Conservation (phyloP, 257 asterid species). For the Osmanthus fragrans region DNA sequence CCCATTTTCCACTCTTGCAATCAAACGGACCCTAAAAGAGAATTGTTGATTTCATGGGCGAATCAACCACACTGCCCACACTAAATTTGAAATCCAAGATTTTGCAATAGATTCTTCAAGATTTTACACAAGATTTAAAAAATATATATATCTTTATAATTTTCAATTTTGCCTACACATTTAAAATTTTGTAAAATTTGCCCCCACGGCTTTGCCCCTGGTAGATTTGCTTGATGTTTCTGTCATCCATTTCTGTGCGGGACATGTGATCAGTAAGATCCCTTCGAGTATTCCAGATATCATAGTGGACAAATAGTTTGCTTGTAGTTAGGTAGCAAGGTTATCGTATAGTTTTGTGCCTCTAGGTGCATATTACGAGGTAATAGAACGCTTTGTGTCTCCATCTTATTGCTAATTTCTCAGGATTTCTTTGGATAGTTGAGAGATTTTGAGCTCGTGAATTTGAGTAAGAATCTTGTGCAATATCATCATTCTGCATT, state of each 20-base stretch:
- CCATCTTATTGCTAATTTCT: neutral
- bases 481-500: neutral
- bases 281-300: too few relatives aligned
- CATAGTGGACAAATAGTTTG: neutral
- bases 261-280: neutral
- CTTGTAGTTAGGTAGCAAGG: neutral
- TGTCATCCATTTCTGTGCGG: neutral
- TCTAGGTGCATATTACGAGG: neutral
- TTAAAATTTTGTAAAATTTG: too few relatives aligned
- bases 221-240: conserved; percentile 7
- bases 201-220: too few relatives aligned
- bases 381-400: neutral
- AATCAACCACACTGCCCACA: too few relatives aligned
- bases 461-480: neutral
- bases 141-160: too few relatives aligned
- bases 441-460: neutral
- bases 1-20: too few relatives aligned
- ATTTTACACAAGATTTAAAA: too few relatives aligned
- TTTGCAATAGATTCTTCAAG: too few relatives aligned
- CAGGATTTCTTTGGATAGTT: neutral
- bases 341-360: neutral
- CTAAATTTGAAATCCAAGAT: too few relatives aligned
- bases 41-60: neutral
- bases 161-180: too few relatives aligned
- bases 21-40: too few relatives aligned